These are phyloP conservation scores for Glonium stellatum DNA, from an alignment of 495 filamentous ascomycete species.

Conservation along the genomic window DNA sequence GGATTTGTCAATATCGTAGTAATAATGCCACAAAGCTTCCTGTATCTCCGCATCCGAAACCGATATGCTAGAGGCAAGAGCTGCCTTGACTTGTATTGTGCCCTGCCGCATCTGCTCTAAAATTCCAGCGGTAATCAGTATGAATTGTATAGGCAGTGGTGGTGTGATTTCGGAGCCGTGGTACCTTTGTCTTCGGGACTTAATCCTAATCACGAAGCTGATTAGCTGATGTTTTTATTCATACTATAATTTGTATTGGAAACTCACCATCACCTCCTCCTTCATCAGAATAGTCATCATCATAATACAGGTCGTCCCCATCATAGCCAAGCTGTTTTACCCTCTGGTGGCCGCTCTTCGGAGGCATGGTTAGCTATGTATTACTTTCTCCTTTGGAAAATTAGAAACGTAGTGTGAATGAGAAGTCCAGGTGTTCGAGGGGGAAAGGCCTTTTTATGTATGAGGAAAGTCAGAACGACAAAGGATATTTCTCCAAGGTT, in stretches of 20 bases:
- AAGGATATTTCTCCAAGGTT: too few species aligned
- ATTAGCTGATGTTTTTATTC: slow-evolving; percentile 5
- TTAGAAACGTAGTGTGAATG: not conserved
- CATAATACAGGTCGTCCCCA: slow-evolving; percentile 29
- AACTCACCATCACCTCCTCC: slow-evolving; percentile 10
- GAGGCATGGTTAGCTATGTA: slow-evolving; percentile 12
- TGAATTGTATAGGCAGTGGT: slow-evolving; percentile 6
- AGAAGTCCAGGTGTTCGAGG: not conserved
- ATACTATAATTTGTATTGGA: not conserved
- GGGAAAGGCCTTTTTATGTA: not conserved
- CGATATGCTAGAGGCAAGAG: slow-evolving; percentile 44
- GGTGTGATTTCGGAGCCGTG: not conserved
- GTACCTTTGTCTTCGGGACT: slow-evolving; percentile 56
- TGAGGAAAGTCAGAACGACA: too few species aligned
- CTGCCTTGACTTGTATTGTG: slow-evolving; percentile 47
- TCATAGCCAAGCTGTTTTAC: slow-evolving; percentile 37
- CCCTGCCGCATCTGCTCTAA: slow-evolving; percentile 52
- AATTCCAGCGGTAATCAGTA: not conserved
- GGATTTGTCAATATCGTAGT: slow-evolving; percentile 82
- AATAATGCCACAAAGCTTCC: slow-evolving; percentile 92
- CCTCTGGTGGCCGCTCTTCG: slow-evolving; percentile 28
- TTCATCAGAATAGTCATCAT: slow-evolving; percentile 29
- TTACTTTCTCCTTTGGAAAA: not conserved
- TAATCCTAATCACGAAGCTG: slow-evolving; percentile 36
- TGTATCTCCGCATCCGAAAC: slow-evolving; percentile 68